Percentiles rank a stretch among this genome's conserved stretches.
Evolutionary conservation across 2,329 filamentous ascomycete species (phyloP).

Genomic region (Emmonsia crescens): DNA sequence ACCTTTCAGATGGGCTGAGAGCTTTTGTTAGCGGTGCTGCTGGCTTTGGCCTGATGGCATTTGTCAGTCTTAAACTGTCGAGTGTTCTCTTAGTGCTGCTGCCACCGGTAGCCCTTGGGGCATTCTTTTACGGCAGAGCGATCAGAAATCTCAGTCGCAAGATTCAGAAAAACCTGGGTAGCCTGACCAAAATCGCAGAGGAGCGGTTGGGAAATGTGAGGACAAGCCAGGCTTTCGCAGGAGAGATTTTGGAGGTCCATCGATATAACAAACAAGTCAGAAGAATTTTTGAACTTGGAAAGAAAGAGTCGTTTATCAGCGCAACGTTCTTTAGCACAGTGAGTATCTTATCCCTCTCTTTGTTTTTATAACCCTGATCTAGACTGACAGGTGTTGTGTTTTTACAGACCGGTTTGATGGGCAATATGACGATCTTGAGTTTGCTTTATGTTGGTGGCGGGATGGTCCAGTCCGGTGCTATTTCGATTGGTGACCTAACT

Average conservation of each 20-base stretch:
- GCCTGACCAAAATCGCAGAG: constrained; percentile 92
- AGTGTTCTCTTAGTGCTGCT: constrained; percentile 78
- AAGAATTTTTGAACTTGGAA: constrained; percentile 82
- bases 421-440: constrained; percentile 90
- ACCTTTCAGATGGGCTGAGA: constrained; percentile 88
- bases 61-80: constrained; percentile 82
- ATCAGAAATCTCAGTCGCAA: constrained; percentile 83
- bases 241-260: constrained; percentile 77
- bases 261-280: constrained; percentile 89
- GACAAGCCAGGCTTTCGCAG: constrained; percentile 91
- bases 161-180: constrained; percentile 88
- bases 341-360: constrained; percentile 15
- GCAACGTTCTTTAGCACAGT: constrained; percentile 74
- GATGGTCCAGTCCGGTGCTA: constrained; percentile 75
- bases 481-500: constrained; percentile 84
- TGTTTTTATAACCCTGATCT: background rate
- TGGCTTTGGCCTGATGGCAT: constrained; percentile 89
- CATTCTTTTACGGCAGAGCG: constrained; percentile 81
- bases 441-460: constrained; percentile 83
- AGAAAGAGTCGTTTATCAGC: constrained; percentile 74
- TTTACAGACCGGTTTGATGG: constrained; percentile 71
- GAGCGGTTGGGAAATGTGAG: constrained; percentile 95
- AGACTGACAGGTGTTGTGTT: background rate
- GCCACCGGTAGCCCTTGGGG: constrained; percentile 79
- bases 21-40: constrained; percentile 82